Evolutionary conservation across 2,329 filamentous ascomycete genomes (phyloP), one percentile per base, ranked within the genome.

Genomic region (Fusarium falciforme): DNA sequence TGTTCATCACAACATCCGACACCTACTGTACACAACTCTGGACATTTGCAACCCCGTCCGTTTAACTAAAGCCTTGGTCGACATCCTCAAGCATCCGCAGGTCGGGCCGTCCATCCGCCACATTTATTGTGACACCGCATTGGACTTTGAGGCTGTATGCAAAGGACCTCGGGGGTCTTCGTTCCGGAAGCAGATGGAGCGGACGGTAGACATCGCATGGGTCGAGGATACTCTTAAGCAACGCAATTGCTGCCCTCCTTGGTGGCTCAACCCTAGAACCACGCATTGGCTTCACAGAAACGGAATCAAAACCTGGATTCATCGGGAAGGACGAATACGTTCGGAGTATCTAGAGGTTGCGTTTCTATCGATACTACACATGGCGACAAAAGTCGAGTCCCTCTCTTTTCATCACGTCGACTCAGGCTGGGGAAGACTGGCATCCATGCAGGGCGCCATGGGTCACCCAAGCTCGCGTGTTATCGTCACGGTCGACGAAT

Each of bases 71-170:
- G 47, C 36, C 22, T 60, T 74, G 20, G 27, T 33, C 33, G 31
- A 61, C 22, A 33, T 68, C 22, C 49, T 65, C 35, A 61, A 61
- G 47, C 25, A 55, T 33, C 63, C 70, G n/a, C 29, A 59, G 9
- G 11, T 49, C 49, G 71, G 71, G 38, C 68, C 60, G 64, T 42
- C 49, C n/a, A 65, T 72, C 64, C 68, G 61, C 31, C 62, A 70
- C 22, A 35, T 64, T 63, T 38, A 36, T 31, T 72, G 62, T 42
- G 54, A 10, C 31, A 49, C 54, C 44, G 31, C 42, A 10, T n/a
- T 66, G 7, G n/a, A 22, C 16, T 63, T 58, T 29, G 64, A 38
- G 10, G 25, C 5, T n/a, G 35, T 57, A 38, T n/a, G 9, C 5
- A 36, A 61, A 17, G 29, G 17, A 12, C 8, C 40, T 59, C 8